Base-by-base conservation (phyloP, 345 rosid genomes). In the Psidium friedrichsthalianum region DNA sequence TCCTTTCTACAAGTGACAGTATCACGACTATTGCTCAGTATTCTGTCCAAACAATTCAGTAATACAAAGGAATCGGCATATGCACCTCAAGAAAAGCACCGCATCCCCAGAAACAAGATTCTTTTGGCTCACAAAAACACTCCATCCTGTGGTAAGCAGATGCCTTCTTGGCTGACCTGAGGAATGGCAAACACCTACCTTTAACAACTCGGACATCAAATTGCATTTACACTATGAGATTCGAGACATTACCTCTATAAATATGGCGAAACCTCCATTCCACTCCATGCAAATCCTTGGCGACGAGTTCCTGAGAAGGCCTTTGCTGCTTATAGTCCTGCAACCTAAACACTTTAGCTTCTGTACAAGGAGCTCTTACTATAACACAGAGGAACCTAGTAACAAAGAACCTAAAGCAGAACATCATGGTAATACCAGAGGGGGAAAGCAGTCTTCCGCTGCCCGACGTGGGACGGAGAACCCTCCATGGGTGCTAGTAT, bases 161-260 rank as follows among this genome's bases (percentile, higher is more conserved):
- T 97, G 99, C 89, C 99, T 90, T 91, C 98, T 95, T 83, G 99
- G 99, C 89, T 97, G 99, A 86, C 99, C 99, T 97, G 90, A 85
- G 87, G 88, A 49, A 58, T 56, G 83, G 82, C 56, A 87, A 82
- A 78, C 87, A 80, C 86, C 57, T 82, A 53, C 84, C 86, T 84
- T 54, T 16, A 64, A 64, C 80, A 89, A 80, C 54, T 58, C 14
- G 27, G 54, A 83, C 8, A 24, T 40, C 36, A 29, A n/a, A 25
- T 27, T 10, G 10, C 56, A n/a, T 47, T 59, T 49, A 24, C 21
- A 82, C 54, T 24, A 27, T 14, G 42, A 22, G 25, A 54, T 52
- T 53, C n/a, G 5, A 82, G 58, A 54, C 42, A 82, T 36, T 87
- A 95, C 98, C 98, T 94, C 98, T 89, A 88, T 94, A 95, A 56